Evolutionary conservation across 2,329 filamentous ascomycete species (phyloP).

Genomic region (Hymenoscyphus fraxineus): DNA sequence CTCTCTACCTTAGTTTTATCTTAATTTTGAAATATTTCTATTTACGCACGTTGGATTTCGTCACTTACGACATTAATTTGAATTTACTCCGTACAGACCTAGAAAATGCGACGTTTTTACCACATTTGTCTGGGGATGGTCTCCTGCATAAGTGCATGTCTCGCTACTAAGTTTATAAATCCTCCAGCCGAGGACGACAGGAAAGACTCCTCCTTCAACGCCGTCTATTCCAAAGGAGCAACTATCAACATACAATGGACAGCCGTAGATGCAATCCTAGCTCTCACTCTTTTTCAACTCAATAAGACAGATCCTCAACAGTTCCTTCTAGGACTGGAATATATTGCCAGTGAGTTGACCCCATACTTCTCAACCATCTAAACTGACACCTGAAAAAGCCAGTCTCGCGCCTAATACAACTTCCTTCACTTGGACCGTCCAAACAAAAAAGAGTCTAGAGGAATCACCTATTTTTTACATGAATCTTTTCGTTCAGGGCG

Average conservation of each 20-base stretch:
- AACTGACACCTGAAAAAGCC: not conserved
- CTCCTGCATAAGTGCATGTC: not conserved
- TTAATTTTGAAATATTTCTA: not conserved
- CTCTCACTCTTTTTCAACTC: not conserved
- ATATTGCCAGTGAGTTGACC: not conserved
- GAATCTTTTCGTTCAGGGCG: conserved; percentile 12
- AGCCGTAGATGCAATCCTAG: not conserved
- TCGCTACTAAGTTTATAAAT: conserved; percentile 7
- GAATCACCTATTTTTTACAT: conserved; percentile 15
- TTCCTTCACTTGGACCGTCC: conserved; percentile 11
- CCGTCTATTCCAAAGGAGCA: not conserved
- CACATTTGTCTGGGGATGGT: not conserved
- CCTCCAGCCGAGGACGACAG: conserved; percentile 3
- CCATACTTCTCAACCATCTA: not conserved
- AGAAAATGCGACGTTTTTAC: not conserved
- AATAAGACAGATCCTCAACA: not conserved
- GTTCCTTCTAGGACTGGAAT: not conserved
- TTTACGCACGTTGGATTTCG: not conserved
- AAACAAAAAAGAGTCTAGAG: conserved; percentile 15
- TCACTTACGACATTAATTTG: not conserved
- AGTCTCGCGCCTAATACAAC: conserved; percentile 1
- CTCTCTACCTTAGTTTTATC: not conserved
- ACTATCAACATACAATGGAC: conserved; percentile 5
- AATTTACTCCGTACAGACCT: too few relatives aligned
- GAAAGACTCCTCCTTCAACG: not conserved